Evolutionary conservation across 305 asterid genomes (phyloP), one percentile per base, ranked within the genome.

Genomic region (Solanum aculeatissimum): DNA sequence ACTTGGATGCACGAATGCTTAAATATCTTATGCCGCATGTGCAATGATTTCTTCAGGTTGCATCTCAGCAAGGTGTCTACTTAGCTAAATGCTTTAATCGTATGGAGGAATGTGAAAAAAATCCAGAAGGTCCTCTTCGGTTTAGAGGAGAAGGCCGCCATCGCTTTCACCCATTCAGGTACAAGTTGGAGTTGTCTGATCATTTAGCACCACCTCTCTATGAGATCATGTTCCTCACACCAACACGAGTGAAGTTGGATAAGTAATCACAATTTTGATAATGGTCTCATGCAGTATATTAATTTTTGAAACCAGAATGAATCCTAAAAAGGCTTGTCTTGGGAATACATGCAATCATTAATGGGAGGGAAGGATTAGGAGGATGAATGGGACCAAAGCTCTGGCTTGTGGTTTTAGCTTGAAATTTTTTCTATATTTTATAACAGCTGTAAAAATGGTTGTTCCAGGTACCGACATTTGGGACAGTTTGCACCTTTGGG

Each of bases 401-500:
- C 18, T 25, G 62, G 27, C 25, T 74, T 47, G 25, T 75, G 42
- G 29, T 77, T 53, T 77, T 77, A 49, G 29, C 82, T 29, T 1
- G 47, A 77, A 74, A 15, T 25, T 23, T 77, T 77, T 51, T 51
- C 53, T 70, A 40, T 70, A 40, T 5, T 8, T 23, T 47, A 15
- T 16, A 51, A 10, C 47, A 21, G 29, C 27, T 8, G 3, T 77
- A 10, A 19, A 77, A 77, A 51, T 29, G 19, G 11, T 75, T 87
- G 81, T 45, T 90, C 32, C 83, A 96, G 99, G 93, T 97, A 97
- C 96, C 90, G 92, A 88, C 99, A 97, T 91, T 87, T 97, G 25
- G 99, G 99, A 79, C 99, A 97, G 85, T 97, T 97, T 84, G 99
- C 99, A 80, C 98, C 98, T 21, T 85, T 97, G 87, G 99, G 99